These are phyloP conservation scores for Fusarium continuum DNA, from an alignment of 2,329 filamentous ascomycete genomes.

Conservation along the genomic window DNA sequence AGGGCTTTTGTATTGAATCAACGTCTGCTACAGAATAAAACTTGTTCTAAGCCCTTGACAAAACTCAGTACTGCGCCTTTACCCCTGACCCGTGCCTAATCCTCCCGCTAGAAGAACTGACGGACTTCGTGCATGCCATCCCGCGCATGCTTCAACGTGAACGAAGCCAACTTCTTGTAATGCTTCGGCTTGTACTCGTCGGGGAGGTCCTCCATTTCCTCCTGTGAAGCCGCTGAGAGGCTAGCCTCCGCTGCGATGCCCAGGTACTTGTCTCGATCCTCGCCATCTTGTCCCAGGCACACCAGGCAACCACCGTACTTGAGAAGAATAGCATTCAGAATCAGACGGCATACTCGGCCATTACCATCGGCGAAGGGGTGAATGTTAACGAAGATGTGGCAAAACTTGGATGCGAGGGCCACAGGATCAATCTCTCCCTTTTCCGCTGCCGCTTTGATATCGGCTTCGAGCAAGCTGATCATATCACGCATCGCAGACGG, in stretches of 20 bases:
- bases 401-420: slow-evolving; percentile 42
- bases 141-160: background rate
- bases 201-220: background rate
- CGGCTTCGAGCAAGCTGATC: slow-evolving; percentile 28
- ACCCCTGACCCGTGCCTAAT: too few species aligned
- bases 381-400: slow-evolving; percentile 46
- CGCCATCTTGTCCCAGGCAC: background rate
- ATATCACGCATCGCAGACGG: slow-evolving; percentile 39
- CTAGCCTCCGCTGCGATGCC: background rate
- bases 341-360: slow-evolving; percentile 45
- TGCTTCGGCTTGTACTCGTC: background rate
- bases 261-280: background rate
- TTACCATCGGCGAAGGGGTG: slow-evolving; percentile 51
- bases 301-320: slow-evolving; percentile 26
- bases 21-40: too few species aligned
- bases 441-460: slow-evolving; percentile 25
- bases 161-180: background rate
- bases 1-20: too few species aligned
- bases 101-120: too few species aligned
- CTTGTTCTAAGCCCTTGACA: too few species aligned
- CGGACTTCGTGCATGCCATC: background rate
- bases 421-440: slow-evolving; percentile 37
- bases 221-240: background rate
- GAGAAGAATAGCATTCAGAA: slow-evolving; percentile 48
- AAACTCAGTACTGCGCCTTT: too few species aligned